phyloP scores from a whole-genome alignment of 1,139 yeast species.

The Meyerozyma elateridarum region DNA sequence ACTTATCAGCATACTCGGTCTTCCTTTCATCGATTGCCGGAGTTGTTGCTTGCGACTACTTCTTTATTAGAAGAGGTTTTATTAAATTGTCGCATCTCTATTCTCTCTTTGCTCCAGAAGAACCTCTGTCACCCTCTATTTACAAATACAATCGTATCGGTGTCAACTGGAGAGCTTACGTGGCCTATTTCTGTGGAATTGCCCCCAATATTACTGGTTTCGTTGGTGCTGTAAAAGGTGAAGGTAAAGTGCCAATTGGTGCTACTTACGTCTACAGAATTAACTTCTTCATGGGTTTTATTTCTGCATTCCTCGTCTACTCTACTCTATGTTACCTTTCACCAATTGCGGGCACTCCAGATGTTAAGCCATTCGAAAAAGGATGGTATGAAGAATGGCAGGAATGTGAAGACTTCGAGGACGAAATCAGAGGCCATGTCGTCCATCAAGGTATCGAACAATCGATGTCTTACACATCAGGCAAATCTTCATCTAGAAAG shows the following conservation, averaged over 20 bases:
- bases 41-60: constrained; percentile 73
- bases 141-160: constrained; percentile 65
- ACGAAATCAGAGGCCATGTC: constrained; percentile 32
- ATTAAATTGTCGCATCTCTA: constrained; percentile 63
- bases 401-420: constrained; percentile 62
- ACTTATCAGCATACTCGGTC: constrained; percentile 79
- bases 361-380: constrained; percentile 43
- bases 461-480: constrained; percentile 6
- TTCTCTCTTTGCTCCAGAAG: constrained; percentile 33
- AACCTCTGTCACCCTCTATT: constrained; percentile 24
- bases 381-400: constrained; percentile 63
- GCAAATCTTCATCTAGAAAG: constrained; percentile 12
- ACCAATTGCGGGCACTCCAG: constrained; percentile 62
- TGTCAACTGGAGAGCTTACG: constrained; percentile 75
- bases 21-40: constrained; percentile 88
- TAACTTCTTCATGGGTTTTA: constrained; percentile 73
- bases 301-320: constrained; percentile 50
- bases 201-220: constrained; percentile 84
- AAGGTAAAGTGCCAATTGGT: constrained; percentile 63
- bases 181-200: constrained; percentile 69
- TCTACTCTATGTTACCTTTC: constrained; percentile 43
- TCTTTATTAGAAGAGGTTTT: constrained; percentile 69
- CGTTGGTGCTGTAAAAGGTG: constrained; percentile 69
- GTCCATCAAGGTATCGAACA: constrained; percentile 22
- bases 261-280: constrained; percentile 69